Conservation (phyloP, 2,329 filamentous ascomycete genomes). For the Hypocreales sp. region DNA sequence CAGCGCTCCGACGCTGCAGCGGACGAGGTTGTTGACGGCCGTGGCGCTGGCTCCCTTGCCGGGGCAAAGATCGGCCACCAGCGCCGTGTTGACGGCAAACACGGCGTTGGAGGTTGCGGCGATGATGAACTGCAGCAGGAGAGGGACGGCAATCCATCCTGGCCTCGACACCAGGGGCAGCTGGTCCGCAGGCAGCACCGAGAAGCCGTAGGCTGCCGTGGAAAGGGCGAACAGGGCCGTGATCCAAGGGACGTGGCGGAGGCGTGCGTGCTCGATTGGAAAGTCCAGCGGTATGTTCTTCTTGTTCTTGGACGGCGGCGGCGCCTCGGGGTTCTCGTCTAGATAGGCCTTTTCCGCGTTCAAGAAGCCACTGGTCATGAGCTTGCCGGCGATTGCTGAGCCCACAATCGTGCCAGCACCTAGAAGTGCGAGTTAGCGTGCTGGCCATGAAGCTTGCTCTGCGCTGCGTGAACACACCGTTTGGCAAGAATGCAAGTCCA, state of each 20-base stretch:
- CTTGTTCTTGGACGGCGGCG: constrained; percentile 2
- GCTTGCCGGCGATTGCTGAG: constrained; percentile 21
- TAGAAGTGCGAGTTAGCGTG: neutral
- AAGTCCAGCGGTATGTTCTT: constrained; percentile 18
- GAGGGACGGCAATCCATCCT: constrained; percentile 3
- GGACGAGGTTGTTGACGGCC: constrained; percentile 17
- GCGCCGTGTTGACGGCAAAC: constrained; percentile 17
- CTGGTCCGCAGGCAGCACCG: neutral
- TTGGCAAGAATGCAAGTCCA: constrained; percentile 12
- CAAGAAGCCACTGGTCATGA: constrained; percentile 23
- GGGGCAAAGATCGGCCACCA: constrained; percentile 17
- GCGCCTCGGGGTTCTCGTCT: constrained; percentile 7
- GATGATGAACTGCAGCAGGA: constrained; percentile 16
- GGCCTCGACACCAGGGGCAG: neutral
- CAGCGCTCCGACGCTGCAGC: constrained; percentile 13
- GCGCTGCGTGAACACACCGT: constrained; percentile 7
- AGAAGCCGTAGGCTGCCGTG: constrained; percentile 18
- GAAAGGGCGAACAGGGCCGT: constrained; percentile 17
- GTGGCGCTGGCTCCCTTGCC: constrained; percentile 14
- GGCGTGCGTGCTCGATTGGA: constrained; percentile 23
- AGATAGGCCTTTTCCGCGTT: constrained; percentile 12
- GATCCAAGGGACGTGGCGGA: constrained; percentile 24
- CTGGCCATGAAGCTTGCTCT: neutral
- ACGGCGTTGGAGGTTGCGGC: constrained; percentile 19
- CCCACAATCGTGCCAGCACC: constrained; percentile 13